Evolutionary conservation across 192 early-diverging fungal species (phyloP).

Genomic region (Coemansia sp.): DNA sequence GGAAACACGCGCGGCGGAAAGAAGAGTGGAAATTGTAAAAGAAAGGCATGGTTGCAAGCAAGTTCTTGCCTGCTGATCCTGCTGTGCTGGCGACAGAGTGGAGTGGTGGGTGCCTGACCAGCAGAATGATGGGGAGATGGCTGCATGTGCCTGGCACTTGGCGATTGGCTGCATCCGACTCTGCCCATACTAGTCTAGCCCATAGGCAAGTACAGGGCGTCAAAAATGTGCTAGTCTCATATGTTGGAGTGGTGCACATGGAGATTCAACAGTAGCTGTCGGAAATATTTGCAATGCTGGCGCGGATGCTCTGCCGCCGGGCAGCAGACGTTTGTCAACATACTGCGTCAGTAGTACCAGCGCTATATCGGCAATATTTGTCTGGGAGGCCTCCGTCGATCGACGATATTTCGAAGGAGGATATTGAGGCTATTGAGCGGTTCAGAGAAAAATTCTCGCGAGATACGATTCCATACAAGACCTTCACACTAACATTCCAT

Average conservation of each 20-base stretch:
- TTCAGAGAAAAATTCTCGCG: constrained; percentile 57
- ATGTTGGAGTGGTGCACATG: too few species aligned
- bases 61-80: background rate
- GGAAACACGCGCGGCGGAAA: constrained; percentile 23
- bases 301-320: too few species aligned
- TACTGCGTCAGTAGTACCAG: too few species aligned
- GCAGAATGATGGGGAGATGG: too few species aligned
- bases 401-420: constrained; percentile 34
- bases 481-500: constrained; percentile 60
- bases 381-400: background rate
- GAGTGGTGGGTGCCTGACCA: too few species aligned
- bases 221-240: too few species aligned
- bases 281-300: too few species aligned
- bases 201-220: too few species aligned
- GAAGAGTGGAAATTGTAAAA: constrained; percentile 16
- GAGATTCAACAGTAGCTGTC: too few species aligned
- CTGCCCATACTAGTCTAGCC: constrained; percentile 16
- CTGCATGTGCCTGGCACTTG: constrained; percentile 32
- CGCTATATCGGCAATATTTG: too few species aligned
- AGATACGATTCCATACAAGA: constrained; percentile 60
- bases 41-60: constrained; percentile 8
- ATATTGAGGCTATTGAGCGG: constrained; percentile 49
- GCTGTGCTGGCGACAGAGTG: background rate
- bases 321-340: too few species aligned
- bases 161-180: constrained; percentile 31